Conservation (phyloP, 495 filamentous ascomycete species). For the Poronia punctata region DNA sequence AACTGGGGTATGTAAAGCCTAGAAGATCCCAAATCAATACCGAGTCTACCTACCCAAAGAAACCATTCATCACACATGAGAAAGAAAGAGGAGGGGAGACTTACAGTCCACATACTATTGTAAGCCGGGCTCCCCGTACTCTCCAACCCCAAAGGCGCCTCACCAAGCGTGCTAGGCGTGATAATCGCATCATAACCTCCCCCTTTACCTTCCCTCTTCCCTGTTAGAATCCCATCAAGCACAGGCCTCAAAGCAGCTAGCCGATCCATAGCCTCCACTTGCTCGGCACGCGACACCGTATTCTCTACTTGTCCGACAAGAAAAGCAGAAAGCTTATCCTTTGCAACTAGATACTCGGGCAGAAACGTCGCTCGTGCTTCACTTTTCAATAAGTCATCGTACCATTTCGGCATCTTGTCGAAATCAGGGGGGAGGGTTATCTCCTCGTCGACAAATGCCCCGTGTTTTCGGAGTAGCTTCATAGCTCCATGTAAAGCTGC, state of each 20-base stretch:
- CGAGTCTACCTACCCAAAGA: not conserved
- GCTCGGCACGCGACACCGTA: slow-evolving; percentile 27
- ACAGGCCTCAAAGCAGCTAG: slow-evolving; percentile 39
- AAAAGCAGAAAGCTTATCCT: slow-evolving; percentile 29
- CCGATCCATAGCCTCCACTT: slow-evolving; percentile 38
- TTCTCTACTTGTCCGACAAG: slow-evolving; percentile 42
- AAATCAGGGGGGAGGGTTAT: slow-evolving; percentile 41
- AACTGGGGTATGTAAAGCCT: slow-evolving; percentile 41
- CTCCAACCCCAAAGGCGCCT: slow-evolving; percentile 38
- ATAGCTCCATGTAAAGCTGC: slow-evolving; percentile 36
- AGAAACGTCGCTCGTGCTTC: slow-evolving; percentile 41
- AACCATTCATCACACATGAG: too few relatives aligned
- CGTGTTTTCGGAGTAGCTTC: slow-evolving; percentile 31
- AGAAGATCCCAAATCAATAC: not conserved
- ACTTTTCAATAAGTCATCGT: slow-evolving; percentile 29
- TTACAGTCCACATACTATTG: slow-evolving; percentile 28
- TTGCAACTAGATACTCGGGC: slow-evolving; percentile 36
- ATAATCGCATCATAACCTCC: slow-evolving; percentile 40
- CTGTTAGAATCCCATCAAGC: slow-evolving; percentile 40
- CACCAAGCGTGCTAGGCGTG: slow-evolving; percentile 43
- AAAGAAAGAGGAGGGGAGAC: slow-evolving; percentile 1
- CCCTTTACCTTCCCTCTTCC: too few relatives aligned
- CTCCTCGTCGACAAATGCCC: slow-evolving; percentile 41
- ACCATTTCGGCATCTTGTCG: slow-evolving; percentile 33
- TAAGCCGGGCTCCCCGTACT: slow-evolving; percentile 41